Evolutionary conservation across 495 filamentous ascomycete genomes (phyloP).

Genomic region (Annulohypoxylon maeteangense): DNA sequence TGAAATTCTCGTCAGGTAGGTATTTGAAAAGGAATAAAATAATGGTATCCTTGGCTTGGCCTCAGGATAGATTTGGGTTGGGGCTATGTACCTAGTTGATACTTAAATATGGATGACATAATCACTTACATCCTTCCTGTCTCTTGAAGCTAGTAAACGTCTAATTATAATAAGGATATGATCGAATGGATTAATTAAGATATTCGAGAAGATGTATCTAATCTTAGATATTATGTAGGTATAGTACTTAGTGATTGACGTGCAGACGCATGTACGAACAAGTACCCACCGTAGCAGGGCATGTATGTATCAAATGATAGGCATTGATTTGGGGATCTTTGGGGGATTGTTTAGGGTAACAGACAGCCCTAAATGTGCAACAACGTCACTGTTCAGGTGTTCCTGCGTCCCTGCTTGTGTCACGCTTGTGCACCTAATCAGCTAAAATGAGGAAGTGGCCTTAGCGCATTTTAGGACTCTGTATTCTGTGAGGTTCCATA

Average conservation of each 20-base stretch:
- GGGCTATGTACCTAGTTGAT: too few relatives aligned
- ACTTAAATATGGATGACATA: not conserved
- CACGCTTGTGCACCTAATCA: conserved; percentile 8
- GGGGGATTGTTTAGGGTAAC: conserved; percentile 13
- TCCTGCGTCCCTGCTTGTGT: conserved; percentile 16
- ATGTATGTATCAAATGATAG: not conserved
- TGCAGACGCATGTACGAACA: conserved; percentile 13
- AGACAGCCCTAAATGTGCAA: conserved; percentile 30
- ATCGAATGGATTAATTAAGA: not conserved
- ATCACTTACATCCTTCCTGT: not conserved
- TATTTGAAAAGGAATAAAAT: not conserved
- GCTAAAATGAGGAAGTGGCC: not conserved
- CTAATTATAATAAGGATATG: not conserved
- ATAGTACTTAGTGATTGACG: not conserved
- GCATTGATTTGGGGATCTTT: not conserved
- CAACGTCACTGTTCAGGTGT: conserved; percentile 25
- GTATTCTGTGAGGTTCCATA: not conserved
- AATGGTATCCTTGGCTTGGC: not conserved
- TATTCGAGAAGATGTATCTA: not conserved
- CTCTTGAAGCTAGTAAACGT: not conserved
- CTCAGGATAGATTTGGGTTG: too few relatives aligned
- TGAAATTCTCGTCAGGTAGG: too few relatives aligned
- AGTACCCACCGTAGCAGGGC: not conserved
- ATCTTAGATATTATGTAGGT: not conserved
- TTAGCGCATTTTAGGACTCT: not conserved